Evolutionary conservation across 805 yeast genomes (phyloP), one percentile per base, ranked within the genome.

Genomic region (Kodamaea nitidulidarum): DNA sequence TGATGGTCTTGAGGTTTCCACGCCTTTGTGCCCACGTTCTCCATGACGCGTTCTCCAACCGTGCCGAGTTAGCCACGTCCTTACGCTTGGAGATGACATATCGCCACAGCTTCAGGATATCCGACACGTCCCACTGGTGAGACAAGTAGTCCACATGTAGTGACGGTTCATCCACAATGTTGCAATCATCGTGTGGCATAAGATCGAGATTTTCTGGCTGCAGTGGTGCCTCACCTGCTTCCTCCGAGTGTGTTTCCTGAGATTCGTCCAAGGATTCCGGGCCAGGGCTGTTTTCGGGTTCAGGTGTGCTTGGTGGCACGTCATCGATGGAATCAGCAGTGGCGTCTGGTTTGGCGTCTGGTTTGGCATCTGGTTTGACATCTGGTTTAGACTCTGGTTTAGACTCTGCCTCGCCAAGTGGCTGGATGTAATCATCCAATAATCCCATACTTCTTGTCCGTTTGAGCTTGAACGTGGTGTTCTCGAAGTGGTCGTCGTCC

Each of bases 51-150:
- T 85, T 85, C 54, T 85, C 90, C 32, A 85, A 65, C 35, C 95
- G 63, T 21, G 49, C 47, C 16, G 54, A 38, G 45, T 67, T 65
- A 28, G 96, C 95, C 44, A 86, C 84, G 55, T 86, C 91, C 45
- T 85, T 85, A 33, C 95, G 76, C 50, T 84, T 80, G 45, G 79
- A 64, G 31, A 88, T 88, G 41, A 93, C 84, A 58, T 93, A 93
- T 49, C 96, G 74, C 99, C 99, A 93, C 21, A 96, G 87, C 46
- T 86, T 86, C 9, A 95, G 86, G 21, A 93, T 86, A 57, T 93
- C 98, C 4, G 80, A 67, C 48, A 90, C 98, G 51, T 88, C 87
- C 99, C 99, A 93, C 58, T 93, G 75, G 58, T 93, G 96, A 4
- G 96, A 85, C 37, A 93, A 71, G 61, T 93, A 93, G 65, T 93